Evolutionary conservation across 192 early-diverging fungal species (phyloP).

Genomic region (Lunasporangiospora selenospora): DNA sequence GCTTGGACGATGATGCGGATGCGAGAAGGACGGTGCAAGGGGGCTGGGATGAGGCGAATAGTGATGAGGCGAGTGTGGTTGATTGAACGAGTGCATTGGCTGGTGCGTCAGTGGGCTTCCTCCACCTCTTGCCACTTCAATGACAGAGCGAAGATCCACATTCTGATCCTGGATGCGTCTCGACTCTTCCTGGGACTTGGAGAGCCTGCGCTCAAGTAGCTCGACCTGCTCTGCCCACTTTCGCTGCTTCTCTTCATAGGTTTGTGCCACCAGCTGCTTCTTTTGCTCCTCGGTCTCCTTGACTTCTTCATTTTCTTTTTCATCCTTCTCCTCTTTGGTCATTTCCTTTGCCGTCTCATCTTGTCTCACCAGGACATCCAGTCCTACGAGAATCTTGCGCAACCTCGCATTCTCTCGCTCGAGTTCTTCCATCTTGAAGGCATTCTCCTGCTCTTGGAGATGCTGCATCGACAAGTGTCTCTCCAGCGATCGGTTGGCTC

Average conservation of each 20-base stretch:
- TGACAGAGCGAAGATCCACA: conserved; percentile 14
- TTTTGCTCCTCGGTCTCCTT: too few species aligned
- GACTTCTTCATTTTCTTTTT: not conserved
- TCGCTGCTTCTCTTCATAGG: conserved; percentile 37
- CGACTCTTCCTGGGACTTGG: conserved; percentile 22
- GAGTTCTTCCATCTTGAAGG: conserved; percentile 23
- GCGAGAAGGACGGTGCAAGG: too few species aligned
- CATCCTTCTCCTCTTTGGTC: not conserved
- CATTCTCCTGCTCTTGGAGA: conserved; percentile 29
- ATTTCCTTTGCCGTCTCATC: not conserved
- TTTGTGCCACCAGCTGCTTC: too few species aligned
- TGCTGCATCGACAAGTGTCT: conserved; percentile 36
- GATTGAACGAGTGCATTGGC: too few species aligned
- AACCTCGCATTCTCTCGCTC: conserved; percentile 13
- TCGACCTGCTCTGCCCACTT: conserved; percentile 31
- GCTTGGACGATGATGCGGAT: too few species aligned
- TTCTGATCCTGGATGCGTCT: conserved; percentile 10
- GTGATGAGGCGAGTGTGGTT: too few species aligned
- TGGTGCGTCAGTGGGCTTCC: too few species aligned
- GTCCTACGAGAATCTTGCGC: not conserved
- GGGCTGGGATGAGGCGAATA: too few species aligned
- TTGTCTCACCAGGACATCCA: conserved; percentile 17
- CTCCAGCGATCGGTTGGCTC: conserved; percentile 30
- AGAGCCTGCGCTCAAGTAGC: conserved; percentile 14
- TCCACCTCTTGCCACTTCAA: conserved; percentile 8